Conservation (phyloP, 208 protist species). For the Leishmania major region DNA sequence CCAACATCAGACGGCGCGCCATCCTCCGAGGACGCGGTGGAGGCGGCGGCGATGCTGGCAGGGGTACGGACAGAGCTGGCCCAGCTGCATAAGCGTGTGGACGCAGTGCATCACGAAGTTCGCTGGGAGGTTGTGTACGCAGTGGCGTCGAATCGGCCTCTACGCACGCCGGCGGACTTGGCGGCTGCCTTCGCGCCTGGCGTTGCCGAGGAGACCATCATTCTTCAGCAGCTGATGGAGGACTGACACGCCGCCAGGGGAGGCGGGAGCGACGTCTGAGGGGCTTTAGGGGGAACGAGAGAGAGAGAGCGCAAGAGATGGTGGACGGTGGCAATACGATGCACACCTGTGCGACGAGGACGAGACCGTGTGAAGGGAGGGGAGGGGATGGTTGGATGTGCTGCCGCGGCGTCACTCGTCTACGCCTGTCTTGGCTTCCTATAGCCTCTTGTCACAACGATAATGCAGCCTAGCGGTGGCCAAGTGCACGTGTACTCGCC, state of each 20-base stretch:
- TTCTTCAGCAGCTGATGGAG: conserved; percentile 77
- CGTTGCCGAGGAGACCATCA: conserved; percentile 70
- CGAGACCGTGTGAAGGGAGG: neutral
- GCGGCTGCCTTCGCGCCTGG: conserved; percentile 47
- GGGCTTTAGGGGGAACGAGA: neutral
- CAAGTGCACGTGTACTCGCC: neutral
- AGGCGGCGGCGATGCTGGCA: neutral
- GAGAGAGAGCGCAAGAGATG: neutral
- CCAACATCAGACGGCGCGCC: neutral
- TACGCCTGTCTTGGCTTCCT: neutral
- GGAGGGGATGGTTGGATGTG: neutral
- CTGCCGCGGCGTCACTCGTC: no score
- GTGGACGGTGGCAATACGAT: neutral
- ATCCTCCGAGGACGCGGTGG: neutral
- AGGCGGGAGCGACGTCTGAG: neutral
- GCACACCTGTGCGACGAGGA: neutral
- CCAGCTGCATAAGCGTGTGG: conserved; percentile 18
- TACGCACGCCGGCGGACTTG: conserved; percentile 67
- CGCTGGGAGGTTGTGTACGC: conserved; percentile 75
- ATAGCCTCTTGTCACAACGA: neutral
- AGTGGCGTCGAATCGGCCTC: conserved; percentile 35
- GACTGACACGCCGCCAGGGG: conserved; percentile 13
- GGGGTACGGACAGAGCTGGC: neutral
- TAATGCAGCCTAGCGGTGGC: neutral
- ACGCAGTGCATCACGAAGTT: conserved; percentile 28